Evolutionary conservation across 768 basidiomycete genomes (phyloP), one percentile per base, ranked within the genome.

Genomic region (Pilatotrama ljubarskyi): DNA sequence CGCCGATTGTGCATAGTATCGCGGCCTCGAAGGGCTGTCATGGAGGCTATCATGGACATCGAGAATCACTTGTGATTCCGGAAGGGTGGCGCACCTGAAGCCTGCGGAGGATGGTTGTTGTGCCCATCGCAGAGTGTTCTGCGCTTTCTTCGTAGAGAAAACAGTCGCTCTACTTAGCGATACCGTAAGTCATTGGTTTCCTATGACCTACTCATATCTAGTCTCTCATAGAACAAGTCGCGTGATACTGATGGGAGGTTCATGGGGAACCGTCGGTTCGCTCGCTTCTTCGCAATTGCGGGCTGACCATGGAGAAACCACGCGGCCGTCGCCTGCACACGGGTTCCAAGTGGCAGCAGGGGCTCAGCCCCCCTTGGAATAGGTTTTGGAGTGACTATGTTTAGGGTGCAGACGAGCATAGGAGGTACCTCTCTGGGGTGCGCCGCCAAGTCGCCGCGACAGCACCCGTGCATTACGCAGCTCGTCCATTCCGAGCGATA

Each of bases 361-460:
- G 22, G 3, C 36, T 36, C 36, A 22, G 20, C 18, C 13, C 15
- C 36, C 18, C 50, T 17, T 3, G 9, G 40, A 22, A 10, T 15
- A 20, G 22, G 14, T 25, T 10, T 20, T 37, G 20, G 15, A 2
- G 15, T 36, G 37, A 36, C 38, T 13, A 14, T 15, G 46, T 4
- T 14, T 4, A 15, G 15, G 29, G 35, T 14, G 24, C 13, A 24
- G 3, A 35, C 14, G 6, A 20, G 35, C 20, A 13, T n/a, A 38
- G 20, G 24, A 26, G 26, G 9, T 10, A 11, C 52, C 25, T 53
- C 15, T 18, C 40, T 2, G n/a, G 51, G 51, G 24, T 26, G 42
- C 32, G 29, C 20, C 50, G 29, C 57, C 57, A 58, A 52, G 57
- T 38, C 57, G 35, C 50, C 58, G 58, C 43, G 36, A 59, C 32